Base-by-base conservation (phyloP, 192 early-diverging fungal genomes). In the Coemansia sp. region DNA sequence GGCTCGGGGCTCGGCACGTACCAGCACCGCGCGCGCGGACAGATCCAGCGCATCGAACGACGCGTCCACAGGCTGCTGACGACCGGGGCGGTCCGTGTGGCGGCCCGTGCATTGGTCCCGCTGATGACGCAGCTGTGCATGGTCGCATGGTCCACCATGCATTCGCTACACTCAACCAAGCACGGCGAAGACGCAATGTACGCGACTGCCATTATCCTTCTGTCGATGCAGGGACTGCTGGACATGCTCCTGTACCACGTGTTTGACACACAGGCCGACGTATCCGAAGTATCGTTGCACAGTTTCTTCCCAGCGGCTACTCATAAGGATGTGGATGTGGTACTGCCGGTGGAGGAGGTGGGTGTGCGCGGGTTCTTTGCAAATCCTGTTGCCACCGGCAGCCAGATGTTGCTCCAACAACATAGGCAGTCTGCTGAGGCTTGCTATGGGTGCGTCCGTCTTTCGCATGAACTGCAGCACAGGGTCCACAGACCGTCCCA, bases 201-300 rank as follows among this genome's bases (percentile, higher is more conserved):
- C 42, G 30, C 47, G 2, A 62, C 36, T 0, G 75, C 75, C 1
- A 62, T 66, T 6, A 62, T 78, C 8, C 14, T 78, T 31, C 59
- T 78, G 13, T 78, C 75, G 11, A 50, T 58, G 2, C 75, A 78
- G 59, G 75, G 75, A 3, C 28, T 64, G 1, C 23, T 78, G 41
- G 75, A 72, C 20, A 78, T 78, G 75, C 59, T 70, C 28, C 38
- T 79, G 27, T 79, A 79, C 50, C 65, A 72, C 59, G 65, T 72
- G 0, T 79, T 72, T 55, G 75, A 79, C 40, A 79, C 66, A 41
- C 75, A 79, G 10, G 47, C 62, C 17, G 62, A 79, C 19, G 44
- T 53, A 8, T 62, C 75, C 6, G 58, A 62, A 4, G 45, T 67
- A 23, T 72, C 70, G 40, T 55, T 76, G 37, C 65, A 68, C 6